These are phyloP conservation scores for Claviceps cyperi DNA, from an alignment of 2,329 filamentous ascomycete species.

Conservation along the genomic window DNA sequence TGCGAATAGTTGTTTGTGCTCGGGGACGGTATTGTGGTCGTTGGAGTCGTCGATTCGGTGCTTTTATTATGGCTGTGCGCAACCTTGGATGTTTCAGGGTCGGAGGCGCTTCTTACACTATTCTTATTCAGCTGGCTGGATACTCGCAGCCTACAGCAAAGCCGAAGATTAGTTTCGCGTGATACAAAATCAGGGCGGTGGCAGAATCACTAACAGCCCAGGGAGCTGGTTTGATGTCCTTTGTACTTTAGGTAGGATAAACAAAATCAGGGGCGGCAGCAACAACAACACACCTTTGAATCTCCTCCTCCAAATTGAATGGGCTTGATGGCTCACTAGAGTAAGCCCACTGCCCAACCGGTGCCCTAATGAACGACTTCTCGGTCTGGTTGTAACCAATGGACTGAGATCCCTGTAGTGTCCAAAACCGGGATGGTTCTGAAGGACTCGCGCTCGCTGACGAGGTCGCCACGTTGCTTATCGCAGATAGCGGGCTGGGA, in stretches of 20 bases:
- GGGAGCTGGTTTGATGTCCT: neutral
- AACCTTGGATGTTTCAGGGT: constrained; percentile 30
- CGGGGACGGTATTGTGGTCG: constrained; percentile 25
- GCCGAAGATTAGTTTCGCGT: neutral
- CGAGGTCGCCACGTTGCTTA: constrained; percentile 27
- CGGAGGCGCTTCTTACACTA: constrained; percentile 32
- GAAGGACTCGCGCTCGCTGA: constrained; percentile 27
- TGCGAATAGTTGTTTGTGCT: constrained; percentile 25
- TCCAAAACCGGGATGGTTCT: constrained; percentile 10
- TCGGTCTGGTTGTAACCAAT: constrained; percentile 6
- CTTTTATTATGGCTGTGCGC: constrained; percentile 23
- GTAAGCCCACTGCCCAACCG: constrained; percentile 17
- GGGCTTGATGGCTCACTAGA: constrained; percentile 23
- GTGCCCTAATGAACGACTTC: constrained; percentile 3
- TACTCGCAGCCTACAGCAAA: constrained; percentile 12
- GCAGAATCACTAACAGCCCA: neutral
- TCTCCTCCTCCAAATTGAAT: constrained; percentile 18
- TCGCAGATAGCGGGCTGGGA: constrained; percentile 35
- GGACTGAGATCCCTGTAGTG: constrained; percentile 12
- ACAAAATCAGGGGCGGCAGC: constrained; percentile 6
- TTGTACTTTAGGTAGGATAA: neutral
- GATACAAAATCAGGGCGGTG: neutral
- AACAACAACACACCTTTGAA: constrained; percentile 18
- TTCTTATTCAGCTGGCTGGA: constrained; percentile 35
- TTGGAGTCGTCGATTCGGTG: constrained; percentile 30